A percentile compares a stretch with the other conserved stretches of the same genome.
Conservation (phyloP, 441 rosid species). For the Adansonia grandidieri region DNA sequence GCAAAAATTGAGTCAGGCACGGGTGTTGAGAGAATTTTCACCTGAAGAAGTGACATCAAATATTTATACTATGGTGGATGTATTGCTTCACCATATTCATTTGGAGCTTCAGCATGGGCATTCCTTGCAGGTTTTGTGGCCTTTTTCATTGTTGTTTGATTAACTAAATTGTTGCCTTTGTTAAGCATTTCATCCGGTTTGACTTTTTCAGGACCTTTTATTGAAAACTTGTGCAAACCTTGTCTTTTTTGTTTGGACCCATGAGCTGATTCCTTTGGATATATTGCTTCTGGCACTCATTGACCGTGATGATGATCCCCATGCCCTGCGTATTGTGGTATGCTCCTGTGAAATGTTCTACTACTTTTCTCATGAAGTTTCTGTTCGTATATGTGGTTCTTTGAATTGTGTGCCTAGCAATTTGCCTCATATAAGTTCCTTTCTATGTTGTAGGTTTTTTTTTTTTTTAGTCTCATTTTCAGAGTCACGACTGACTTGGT, state of each 20-base stretch:
- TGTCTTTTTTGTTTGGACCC: constrained; percentile 82
- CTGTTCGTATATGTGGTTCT: constrained; percentile 8
- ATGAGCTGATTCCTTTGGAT: constrained; percentile 94
- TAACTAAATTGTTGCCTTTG: constrained; percentile 20
- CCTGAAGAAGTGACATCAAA: constrained; percentile 95
- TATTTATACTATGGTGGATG: constrained; percentile 96
- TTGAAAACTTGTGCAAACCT: constrained; percentile 73
- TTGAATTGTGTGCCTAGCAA: not conserved
- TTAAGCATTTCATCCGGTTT: constrained; percentile 17
- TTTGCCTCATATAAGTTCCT: not conserved
- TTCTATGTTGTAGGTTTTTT: too few relatives aligned
- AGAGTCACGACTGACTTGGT: too few relatives aligned
- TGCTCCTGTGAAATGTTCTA: constrained; percentile 27
- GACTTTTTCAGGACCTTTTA: constrained; percentile 58
- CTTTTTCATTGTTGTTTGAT: constrained; percentile 24
- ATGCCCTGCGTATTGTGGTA: constrained; percentile 92
- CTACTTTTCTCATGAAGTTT: not conserved
- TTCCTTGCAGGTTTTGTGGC: constrained; percentile 60
- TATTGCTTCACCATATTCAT: constrained; percentile 82
- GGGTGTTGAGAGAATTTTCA: constrained; percentile 83
- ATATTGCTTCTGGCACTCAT: constrained; percentile 87
- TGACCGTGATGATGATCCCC: constrained; percentile 97
- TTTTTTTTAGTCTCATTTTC: too few relatives aligned
- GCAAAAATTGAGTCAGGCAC: constrained; percentile 54
- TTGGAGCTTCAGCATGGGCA: constrained; percentile 82